A percentile compares a stretch with the other conserved stretches of the same genome.
These are phyloP conservation scores for Prillingera fragicola DNA, from an alignment of 1,284 basidiomycete species.

Conservation along the genomic window DNA sequence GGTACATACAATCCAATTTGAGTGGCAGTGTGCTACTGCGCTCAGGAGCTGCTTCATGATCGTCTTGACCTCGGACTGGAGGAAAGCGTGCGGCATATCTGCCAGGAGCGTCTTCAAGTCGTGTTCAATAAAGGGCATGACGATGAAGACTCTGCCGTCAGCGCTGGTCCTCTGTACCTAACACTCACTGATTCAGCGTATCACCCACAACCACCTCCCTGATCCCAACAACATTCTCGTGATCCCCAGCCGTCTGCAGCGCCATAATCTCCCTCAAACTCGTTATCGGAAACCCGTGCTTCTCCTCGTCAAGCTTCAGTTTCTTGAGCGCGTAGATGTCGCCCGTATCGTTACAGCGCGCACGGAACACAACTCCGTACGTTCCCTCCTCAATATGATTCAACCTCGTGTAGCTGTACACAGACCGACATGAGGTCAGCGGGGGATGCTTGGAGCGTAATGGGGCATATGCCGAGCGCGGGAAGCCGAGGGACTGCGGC, in stretches of 20 bases:
- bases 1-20: constrained; percentile 72
- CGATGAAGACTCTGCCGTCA: constrained; percentile 81
- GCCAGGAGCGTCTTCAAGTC: constrained; percentile 93
- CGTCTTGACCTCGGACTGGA: constrained; percentile 97
- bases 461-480: constrained; percentile 56
- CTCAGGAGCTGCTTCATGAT: constrained; percentile 89
- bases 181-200: constrained; percentile 90
- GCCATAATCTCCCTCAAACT: constrained; percentile 91
- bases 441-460: constrained; percentile 67
- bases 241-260: constrained; percentile 74
- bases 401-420: constrained; percentile 84
- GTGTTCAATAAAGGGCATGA: constrained; percentile 99
- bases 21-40: constrained; percentile 85
- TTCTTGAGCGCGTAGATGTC: constrained; percentile 97
- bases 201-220: constrained; percentile 98
- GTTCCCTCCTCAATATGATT: constrained; percentile 99
- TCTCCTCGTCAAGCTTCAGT: constrained; percentile 95
- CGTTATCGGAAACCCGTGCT: constrained; percentile 97
- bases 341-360: constrained; percentile 84
- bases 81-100: constrained; percentile 87
- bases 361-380: constrained; percentile 95
- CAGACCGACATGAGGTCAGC: constrained; percentile 75
- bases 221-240: constrained; percentile 92
- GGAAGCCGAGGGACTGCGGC: constrained; percentile 8
- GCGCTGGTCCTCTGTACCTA: constrained; percentile 24